Conservation (phyloP, 139 green algal species). For the Chlamydomonas incerta region DNA sequence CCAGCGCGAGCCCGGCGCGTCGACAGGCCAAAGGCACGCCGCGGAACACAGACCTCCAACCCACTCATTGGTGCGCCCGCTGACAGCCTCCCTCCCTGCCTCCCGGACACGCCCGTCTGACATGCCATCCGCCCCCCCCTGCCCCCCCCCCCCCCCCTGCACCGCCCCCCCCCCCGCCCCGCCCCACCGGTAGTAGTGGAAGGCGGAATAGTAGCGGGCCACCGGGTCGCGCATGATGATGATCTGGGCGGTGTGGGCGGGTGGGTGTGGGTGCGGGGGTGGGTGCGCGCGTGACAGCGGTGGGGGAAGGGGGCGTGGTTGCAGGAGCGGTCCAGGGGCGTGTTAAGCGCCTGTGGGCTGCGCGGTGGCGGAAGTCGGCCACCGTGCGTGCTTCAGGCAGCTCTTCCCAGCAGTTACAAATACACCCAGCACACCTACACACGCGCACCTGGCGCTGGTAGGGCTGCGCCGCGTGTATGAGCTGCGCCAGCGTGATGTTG, state of each 20-base stretch:
- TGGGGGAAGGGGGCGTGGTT: not conserved
- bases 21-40: too few species aligned
- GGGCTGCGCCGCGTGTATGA: conserved; percentile 67
- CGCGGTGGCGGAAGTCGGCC: too few species aligned
- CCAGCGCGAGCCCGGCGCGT: too few species aligned
- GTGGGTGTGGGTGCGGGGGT: not conserved
- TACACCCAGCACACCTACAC: not conserved
- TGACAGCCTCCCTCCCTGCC: too few species aligned
- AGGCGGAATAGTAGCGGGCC: conserved; percentile 59
- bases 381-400: too few species aligned
- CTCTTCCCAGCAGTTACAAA: too few species aligned
- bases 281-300: not conserved
- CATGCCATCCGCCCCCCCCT: too few species aligned
- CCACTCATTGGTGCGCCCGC: not conserved
- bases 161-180: too few species aligned
- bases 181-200: conserved; percentile 62
- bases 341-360: too few species aligned
- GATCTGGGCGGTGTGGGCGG: not conserved
- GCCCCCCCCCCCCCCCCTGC: not conserved
- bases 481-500: conserved; percentile 56
- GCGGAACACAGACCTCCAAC: too few species aligned
- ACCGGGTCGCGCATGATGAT: conserved; percentile 63
- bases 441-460: conserved; percentile 63
- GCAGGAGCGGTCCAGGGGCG: too few species aligned
- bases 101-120: too few species aligned